Percentiles rank a stretch among this genome's conserved stretches.
These are phyloP conservation scores for Smallanthus sonchifolius DNA, from an alignment of 129 eudicot species.

Conservation along the genomic window DNA sequence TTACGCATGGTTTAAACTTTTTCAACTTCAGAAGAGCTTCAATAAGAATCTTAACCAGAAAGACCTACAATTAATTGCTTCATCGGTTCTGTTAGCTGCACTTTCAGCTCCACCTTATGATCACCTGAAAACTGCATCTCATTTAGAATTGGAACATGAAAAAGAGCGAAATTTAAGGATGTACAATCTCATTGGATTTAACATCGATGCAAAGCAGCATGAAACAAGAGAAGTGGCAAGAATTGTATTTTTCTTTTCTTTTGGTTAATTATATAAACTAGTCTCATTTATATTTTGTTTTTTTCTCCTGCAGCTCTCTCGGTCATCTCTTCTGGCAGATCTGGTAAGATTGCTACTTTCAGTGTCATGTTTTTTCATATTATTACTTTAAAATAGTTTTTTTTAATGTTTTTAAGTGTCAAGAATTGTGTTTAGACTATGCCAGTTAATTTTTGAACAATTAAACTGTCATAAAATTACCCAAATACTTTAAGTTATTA, in stretches of 20 bases:
- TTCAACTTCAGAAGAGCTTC: slow-evolving; percentile 78
- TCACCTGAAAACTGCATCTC: slow-evolving; percentile 53
- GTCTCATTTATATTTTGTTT: slow-evolving; percentile 3
- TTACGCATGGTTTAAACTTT: slow-evolving; percentile 92
- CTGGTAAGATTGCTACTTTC: slow-evolving; percentile 41
- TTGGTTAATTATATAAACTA: not conserved
- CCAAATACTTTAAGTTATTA: no score
- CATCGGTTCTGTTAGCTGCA: slow-evolving; percentile 88
- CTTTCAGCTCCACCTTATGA: slow-evolving; percentile 82
- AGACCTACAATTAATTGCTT: slow-evolving; percentile 88
- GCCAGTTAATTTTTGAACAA: no score
- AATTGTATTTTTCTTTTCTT: not conserved
- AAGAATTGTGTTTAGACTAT: no score
- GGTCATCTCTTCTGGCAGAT: slow-evolving; percentile 65
- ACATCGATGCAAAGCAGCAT: slow-evolving; percentile 59
- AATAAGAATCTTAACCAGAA: slow-evolving; percentile 88
- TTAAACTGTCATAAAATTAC: no score
- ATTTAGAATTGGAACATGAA: slow-evolving; percentile 75
- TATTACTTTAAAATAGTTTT: no score
- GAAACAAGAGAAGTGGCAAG: slow-evolving; percentile 69
- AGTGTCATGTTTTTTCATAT: not conserved
- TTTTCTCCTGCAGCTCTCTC: slow-evolving; percentile 54
- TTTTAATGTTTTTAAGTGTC: no score
- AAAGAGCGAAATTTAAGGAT: slow-evolving; percentile 64
- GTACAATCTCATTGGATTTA: slow-evolving; percentile 75